These are phyloP conservation scores for Crotalaria pallida DNA, from an alignment of 306 rosid species.

Conservation along the genomic window DNA sequence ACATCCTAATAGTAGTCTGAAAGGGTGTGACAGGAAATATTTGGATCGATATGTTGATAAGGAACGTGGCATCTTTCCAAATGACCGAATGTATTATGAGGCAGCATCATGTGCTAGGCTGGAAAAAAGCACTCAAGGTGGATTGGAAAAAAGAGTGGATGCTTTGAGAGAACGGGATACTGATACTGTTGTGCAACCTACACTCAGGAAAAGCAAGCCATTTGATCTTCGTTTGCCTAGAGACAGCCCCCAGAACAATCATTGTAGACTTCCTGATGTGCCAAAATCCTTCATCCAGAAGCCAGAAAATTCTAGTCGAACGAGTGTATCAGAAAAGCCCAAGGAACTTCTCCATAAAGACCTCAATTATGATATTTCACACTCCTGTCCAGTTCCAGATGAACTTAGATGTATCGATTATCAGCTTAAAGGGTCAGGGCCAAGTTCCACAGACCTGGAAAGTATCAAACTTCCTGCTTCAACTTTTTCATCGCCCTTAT, in stretches of 20 bases:
- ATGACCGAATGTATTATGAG: conserved; percentile 15
- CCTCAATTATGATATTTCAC: conserved; percentile 31
- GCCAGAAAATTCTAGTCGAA: conserved; percentile 34
- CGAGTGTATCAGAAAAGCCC: conserved; percentile 30
- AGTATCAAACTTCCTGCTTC: conserved; percentile 26
- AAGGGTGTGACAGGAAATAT: conserved; percentile 30
- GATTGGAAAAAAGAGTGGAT: conserved; percentile 31
- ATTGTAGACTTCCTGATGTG: conserved; percentile 40
- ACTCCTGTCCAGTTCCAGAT: conserved; percentile 34
- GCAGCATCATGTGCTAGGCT: conserved; percentile 25
- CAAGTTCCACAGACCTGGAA: conserved; percentile 24
- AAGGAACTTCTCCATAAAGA: conserved; percentile 32
- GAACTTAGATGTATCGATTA: conserved; percentile 34
- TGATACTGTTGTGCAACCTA: conserved; percentile 24
- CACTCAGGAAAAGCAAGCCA: conserved; percentile 37
- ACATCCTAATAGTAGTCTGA: conserved; percentile 20
- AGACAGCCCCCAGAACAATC: conserved; percentile 29
- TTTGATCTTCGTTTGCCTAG: conserved; percentile 51
- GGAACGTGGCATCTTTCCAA: conserved; percentile 30
- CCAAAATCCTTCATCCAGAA: conserved; percentile 27
- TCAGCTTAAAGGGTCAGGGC: conserved; percentile 30
- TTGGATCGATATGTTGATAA: conserved; percentile 22
- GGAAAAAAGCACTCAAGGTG: conserved; percentile 32
- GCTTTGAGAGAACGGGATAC: conserved; percentile 27
- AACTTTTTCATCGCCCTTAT: conserved; percentile 24